Evolutionary conservation across 2,329 filamentous ascomycete species (phyloP).

Genomic region (Xylaria sp.): DNA sequence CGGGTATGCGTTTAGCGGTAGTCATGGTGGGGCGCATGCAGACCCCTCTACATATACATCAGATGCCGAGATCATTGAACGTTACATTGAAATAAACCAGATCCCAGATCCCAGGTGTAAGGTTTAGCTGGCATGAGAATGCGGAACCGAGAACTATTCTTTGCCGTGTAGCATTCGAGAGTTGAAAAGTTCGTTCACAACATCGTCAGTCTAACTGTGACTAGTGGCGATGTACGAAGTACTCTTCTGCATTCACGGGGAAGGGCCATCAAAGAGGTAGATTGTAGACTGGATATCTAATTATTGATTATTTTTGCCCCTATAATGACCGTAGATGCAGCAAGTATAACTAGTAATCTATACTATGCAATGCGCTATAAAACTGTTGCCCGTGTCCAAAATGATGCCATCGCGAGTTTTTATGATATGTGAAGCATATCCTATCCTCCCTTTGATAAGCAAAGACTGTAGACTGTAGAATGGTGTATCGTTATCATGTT

Average conservation of each 20-base stretch:
- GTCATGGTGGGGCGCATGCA: background rate
- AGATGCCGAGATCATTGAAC: background rate
- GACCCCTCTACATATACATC: background rate
- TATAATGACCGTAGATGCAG: background rate
- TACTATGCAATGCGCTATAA: background rate
- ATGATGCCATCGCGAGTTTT: background rate
- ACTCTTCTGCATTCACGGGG: background rate
- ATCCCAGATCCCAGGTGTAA: background rate
- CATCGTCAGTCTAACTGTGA: background rate
- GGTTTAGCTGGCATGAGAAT: background rate
- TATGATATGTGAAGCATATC: background rate
- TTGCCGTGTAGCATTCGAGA: background rate
- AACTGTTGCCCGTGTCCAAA: background rate
- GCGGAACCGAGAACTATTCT: background rate
- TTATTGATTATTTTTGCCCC: background rate
- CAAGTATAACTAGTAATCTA: background rate
- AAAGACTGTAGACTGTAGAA: background rate
- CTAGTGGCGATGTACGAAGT: background rate
- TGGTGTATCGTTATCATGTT: background rate
- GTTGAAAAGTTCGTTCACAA: background rate
- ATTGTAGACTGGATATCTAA: background rate
- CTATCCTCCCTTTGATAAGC: background rate
- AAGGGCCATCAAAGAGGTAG: background rate
- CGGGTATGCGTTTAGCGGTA: constrained; percentile 1
- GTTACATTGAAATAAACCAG: background rate